These are phyloP conservation scores for Penicillium salamii DNA, from an alignment of 495 filamentous ascomycete species.

Conservation along the genomic window DNA sequence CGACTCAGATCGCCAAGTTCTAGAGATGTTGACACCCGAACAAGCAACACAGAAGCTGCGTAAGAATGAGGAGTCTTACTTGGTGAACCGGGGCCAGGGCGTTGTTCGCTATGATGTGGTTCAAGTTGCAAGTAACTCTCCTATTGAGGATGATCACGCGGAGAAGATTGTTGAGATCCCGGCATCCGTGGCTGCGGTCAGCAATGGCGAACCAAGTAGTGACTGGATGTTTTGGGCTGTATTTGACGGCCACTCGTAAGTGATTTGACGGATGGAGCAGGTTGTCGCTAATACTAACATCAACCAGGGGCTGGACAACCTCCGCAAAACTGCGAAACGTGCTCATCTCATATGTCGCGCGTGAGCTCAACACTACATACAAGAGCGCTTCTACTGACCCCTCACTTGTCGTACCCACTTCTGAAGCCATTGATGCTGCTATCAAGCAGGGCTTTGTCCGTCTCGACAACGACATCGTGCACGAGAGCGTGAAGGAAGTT, in stretches of 20 bases:
- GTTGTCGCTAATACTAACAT: conserved; percentile 11
- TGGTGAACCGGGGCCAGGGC: conserved; percentile 84
- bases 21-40: conserved; percentile 95
- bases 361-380: conserved; percentile 92
- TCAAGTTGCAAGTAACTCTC: conserved; percentile 92
- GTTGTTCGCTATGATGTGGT: conserved; percentile 95
- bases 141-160: conserved; percentile 96
- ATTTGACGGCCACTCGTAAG: conserved; percentile 92
- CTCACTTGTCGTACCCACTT: conserved; percentile 52
- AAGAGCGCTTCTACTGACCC: conserved; percentile 68
- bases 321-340: conserved; percentile 93
- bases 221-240: conserved; percentile 99
- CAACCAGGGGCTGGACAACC: conserved; percentile 87
- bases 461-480: conserved; percentile 88
- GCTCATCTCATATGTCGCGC: conserved; percentile 85
- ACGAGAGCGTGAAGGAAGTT: conserved; percentile 85
- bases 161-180: conserved; percentile 95
- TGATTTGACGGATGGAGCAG: conserved; percentile 5
- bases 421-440: conserved; percentile 78
- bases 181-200: conserved; percentile 47
- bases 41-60: conserved; percentile 88
- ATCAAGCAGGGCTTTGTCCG: conserved; percentile 90
- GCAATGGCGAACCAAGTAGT: conserved; percentile 53
- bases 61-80: conserved; percentile 84
- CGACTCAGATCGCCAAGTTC: conserved; percentile 72